Evolutionary conservation across 1,139 yeast genomes (phyloP).

Genomic region (Suhomyces kunorum): DNA sequence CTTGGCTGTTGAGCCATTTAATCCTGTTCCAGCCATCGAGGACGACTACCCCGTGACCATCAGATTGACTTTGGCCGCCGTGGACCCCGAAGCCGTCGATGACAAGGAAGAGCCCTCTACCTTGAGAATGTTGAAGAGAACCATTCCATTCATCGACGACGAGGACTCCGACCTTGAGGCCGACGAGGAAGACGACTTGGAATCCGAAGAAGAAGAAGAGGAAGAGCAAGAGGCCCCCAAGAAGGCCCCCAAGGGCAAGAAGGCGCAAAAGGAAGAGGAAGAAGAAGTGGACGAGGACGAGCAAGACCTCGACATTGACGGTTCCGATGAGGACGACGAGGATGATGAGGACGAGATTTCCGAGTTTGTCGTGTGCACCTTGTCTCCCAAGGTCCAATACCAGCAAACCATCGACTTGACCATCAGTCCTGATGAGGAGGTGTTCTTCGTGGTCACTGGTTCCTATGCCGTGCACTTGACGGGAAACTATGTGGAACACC

Average conservation of each 20-base stretch:
- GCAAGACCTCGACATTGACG: constrained; percentile 55
- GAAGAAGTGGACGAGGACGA: constrained; percentile 47
- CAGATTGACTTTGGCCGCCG: constrained; percentile 91
- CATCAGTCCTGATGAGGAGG: constrained; percentile 91
- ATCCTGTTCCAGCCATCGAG: constrained; percentile 83
- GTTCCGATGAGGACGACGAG: constrained; percentile 58
- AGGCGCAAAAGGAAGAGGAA: constrained; percentile 31
- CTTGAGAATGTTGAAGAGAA: constrained; percentile 80
- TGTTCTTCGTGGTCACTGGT: constrained; percentile 91
- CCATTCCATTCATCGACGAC: constrained; percentile 53
- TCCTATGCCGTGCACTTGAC: constrained; percentile 89
- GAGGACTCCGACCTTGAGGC: constrained; percentile 44
- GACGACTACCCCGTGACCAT: constrained; percentile 86
- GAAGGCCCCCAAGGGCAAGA: constrained; percentile 25
- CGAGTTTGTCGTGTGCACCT: constrained; percentile 84
- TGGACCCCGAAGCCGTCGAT: constrained; percentile 82
- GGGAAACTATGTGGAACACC: constrained; percentile 96
- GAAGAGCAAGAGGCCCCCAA: constrained; percentile 23
- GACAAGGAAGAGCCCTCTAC: constrained; percentile 86
- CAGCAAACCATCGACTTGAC: constrained; percentile 92
- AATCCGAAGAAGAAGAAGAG: constrained; percentile 44
- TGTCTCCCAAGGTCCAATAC: constrained; percentile 79
- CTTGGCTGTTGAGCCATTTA: constrained; percentile 81
- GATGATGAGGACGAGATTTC: constrained; percentile 56
- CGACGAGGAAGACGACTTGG: constrained; percentile 53